These are phyloP conservation scores for Sphaerulina vaccinii DNA, from an alignment of 2,329 filamentous ascomycete genomes.

Conservation along the genomic window DNA sequence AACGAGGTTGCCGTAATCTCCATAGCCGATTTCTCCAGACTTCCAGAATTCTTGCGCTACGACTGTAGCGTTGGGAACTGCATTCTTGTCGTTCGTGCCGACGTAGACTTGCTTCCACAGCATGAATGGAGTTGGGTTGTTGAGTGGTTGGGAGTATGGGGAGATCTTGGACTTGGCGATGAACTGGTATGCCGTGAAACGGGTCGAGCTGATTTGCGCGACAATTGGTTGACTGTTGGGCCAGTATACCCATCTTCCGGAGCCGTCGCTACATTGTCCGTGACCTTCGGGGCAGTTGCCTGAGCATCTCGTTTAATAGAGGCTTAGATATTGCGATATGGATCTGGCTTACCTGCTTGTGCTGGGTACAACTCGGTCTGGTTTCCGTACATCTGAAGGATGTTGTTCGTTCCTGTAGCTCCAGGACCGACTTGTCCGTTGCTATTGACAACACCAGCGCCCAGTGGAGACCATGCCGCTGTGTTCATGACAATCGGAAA, in stretches of 20 bases:
- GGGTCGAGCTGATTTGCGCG: constrained; percentile 12
- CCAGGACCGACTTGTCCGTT: constrained; percentile 17
- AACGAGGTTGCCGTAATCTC: constrained; percentile 25
- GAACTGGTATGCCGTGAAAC: constrained; percentile 23
- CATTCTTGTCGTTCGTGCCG: constrained; percentile 15
- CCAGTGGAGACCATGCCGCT: constrained; percentile 23
- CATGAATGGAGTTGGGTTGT: constrained; percentile 11
- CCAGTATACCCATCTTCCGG: constrained; percentile 27
- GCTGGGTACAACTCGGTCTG: constrained; percentile 19
- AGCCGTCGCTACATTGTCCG: constrained; percentile 16
- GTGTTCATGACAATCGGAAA: constrained; percentile 23
- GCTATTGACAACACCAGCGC: constrained; percentile 5
- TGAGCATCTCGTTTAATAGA: no score
- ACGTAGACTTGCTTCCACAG: constrained; percentile 23
- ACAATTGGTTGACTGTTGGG: constrained; percentile 23
- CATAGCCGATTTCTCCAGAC: constrained; percentile 21
- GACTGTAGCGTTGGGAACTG: constrained; percentile 20
- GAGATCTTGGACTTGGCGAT: constrained; percentile 20
- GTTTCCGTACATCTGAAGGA: constrained; percentile 22
- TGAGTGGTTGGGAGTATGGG: constrained; percentile 11
- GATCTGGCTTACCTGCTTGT: no score
- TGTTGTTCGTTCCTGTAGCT: constrained; percentile 19
- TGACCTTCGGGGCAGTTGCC: constrained; percentile 13
- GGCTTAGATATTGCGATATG: no score
- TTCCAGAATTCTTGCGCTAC: constrained; percentile 25